Percentiles rank a stretch among this genome's conserved stretches.
Conservation (phyloP, 1,284 basidiomycete genomes). For the Sporisorium graminicola region DNA sequence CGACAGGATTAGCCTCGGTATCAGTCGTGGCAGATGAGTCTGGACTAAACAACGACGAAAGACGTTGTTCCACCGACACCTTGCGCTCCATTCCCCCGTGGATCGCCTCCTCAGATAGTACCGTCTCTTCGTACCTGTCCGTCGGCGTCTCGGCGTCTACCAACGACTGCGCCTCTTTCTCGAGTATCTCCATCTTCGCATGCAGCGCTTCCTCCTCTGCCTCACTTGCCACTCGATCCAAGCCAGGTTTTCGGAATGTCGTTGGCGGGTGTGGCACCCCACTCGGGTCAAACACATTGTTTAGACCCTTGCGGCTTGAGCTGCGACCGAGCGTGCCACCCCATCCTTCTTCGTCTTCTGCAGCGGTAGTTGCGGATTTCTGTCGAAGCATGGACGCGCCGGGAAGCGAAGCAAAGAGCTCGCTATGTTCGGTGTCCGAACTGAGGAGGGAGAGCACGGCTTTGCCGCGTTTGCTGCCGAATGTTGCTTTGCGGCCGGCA, state of each 20-base stretch:
- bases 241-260: conserved; percentile 13
- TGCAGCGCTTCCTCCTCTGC: conserved; percentile 30
- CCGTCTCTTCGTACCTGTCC: conserved; percentile 19
- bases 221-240: conserved; percentile 38
- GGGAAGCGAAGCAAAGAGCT: conserved; percentile 31
- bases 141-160: conserved; percentile 15
- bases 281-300: conserved; percentile 15
- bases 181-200: conserved; percentile 14
- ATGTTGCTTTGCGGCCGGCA: conserved; percentile 30
- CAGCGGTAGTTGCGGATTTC: conserved; percentile 1
- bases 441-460: conserved; percentile 38
- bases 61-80: conserved; percentile 24
- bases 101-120: neutral
- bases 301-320: conserved; percentile 26
- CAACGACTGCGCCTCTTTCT: conserved; percentile 1
- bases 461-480: conserved; percentile 50
- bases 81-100: conserved; percentile 8
- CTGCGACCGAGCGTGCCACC: conserved; percentile 48
- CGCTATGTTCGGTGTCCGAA: conserved; percentile 12
- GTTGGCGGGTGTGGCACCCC: neutral
- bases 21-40: neutral
- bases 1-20: neutral
- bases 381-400: conserved; percentile 34
- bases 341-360: conserved; percentile 50
- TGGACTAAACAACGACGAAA: conserved; percentile 26